Base-by-base conservation (phyloP, 768 basidiomycete genomes). In the Agrocybe pediades region DNA sequence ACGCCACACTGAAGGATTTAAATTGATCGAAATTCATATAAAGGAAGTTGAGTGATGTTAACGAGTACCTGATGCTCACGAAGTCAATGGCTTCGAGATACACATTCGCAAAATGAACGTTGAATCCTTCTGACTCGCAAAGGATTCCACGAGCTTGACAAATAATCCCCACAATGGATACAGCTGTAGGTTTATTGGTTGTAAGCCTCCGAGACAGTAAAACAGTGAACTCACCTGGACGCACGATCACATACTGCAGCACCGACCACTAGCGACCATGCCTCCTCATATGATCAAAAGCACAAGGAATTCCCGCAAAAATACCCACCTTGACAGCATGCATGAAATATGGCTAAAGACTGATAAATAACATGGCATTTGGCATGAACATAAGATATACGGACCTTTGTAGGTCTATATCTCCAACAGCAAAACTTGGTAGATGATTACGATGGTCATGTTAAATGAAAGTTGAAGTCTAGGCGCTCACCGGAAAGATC, bases 201-300 rank as follows among this genome's bases (percentile, higher is more conserved):
- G 83, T 25, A 87, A 86, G 19, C 81, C 13, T 75, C 79, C 78
- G 49, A 27, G 29, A 41, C 9, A 20, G 21, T 27, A 20, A 24
- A 16, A 27, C 8, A 27, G 11, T 40, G 27, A 51, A 19, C 39
- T 26, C 59, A 79, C 78, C 68, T 50, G 78, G 79, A 44, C 89
- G 78, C 41, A 94, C 71, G 54, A 93, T 80, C 19, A 91, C 85
- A 65, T 93, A 96, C 79, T 97, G 95, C 52, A 97, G 73, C 6
- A 96, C 93, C 40, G 82, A 76, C 91, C 92, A 95, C 83, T 92
- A 62, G 13, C 7, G 15, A 9, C 26, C 29, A 15, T 15, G 2
- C 20, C 11, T 44, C 3, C 15, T 20, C 19, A n/a, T 48, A 25
- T 19, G 20, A 25, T 17, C 25, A 8, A 48, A 2, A 45, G 16